Evolutionary conservation across 306 rosid species (phyloP).

Genomic region (Fragaria nilgerrensis): DNA sequence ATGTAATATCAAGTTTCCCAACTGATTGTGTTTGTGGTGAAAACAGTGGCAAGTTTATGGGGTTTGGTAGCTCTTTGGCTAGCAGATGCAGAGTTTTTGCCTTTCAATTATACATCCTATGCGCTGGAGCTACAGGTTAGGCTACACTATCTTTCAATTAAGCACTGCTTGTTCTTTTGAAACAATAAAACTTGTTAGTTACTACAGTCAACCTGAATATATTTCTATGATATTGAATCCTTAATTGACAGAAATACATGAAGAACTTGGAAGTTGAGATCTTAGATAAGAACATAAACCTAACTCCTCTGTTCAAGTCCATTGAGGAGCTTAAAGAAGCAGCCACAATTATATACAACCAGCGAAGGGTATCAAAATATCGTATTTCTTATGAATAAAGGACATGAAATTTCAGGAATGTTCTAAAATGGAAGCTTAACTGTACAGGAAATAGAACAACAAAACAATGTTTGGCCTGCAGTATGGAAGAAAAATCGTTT

Average conservation of each 20-base stretch:
- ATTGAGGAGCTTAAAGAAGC: conserved; percentile 55
- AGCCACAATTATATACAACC: conserved; percentile 40
- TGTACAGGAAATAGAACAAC: conserved; percentile 48
- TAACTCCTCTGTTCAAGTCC: conserved; percentile 49
- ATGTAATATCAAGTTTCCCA: not conserved
- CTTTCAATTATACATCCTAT: not conserved
- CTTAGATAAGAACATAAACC: conserved; percentile 38
- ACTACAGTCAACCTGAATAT: conserved; percentile 11
- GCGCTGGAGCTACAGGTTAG: conserved; percentile 1
- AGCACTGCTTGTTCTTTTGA: not conserved
- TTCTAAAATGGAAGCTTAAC: conserved; percentile 10
- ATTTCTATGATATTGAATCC: conserved; percentile 16
- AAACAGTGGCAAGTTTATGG: conserved; percentile 67
- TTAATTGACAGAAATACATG: conserved; percentile 35
- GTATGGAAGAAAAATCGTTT: conserved; percentile 37
- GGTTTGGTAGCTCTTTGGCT: conserved; percentile 68
- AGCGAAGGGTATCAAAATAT: conserved; percentile 42
- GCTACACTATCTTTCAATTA: not conserved
- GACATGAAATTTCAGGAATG: not conserved
- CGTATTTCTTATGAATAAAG: not conserved
- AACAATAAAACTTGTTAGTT: not conserved
- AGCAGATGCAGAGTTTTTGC: conserved; percentile 22
- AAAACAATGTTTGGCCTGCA: conserved; percentile 36
- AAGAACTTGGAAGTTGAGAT: conserved; percentile 39
- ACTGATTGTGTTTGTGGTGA: not conserved